Conservation (phyloP, 495 filamentous ascomycete species). For the Xylaria scruposa region DNA sequence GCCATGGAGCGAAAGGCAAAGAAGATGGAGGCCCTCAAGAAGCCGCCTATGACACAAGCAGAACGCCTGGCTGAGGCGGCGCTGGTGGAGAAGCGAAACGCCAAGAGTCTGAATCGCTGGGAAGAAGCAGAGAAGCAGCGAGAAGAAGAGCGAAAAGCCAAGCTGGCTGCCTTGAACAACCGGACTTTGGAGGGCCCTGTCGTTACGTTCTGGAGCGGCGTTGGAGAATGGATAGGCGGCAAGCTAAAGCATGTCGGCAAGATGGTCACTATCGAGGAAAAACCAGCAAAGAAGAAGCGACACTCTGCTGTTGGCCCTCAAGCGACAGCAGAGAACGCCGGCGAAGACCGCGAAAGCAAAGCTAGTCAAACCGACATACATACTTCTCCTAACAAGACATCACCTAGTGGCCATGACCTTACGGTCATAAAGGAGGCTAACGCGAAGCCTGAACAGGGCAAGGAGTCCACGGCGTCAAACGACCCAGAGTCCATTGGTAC, state of each 20-base stretch:
- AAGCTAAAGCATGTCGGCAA: constrained; percentile 78
- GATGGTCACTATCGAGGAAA: constrained; percentile 65
- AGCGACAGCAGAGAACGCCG: constrained; percentile 29
- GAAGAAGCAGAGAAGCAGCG: constrained; percentile 88
- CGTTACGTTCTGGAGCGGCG: constrained; percentile 90
- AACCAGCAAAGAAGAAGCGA: constrained; percentile 55
- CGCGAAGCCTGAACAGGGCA: constrained; percentile 30
- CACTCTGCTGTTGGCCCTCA: constrained; percentile 42
- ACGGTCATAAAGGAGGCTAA: constrained; percentile 9
- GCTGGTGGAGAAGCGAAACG: constrained; percentile 79
- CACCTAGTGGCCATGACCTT: constrained; percentile 21
- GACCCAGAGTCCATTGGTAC: not conserved
- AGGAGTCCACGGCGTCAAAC: constrained; percentile 10
- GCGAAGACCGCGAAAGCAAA: constrained; percentile 44
- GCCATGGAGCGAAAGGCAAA: constrained; percentile 89
- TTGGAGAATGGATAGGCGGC: constrained; percentile 71
- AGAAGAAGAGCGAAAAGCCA: constrained; percentile 79
- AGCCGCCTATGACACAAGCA: constrained; percentile 86
- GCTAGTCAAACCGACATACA: constrained; percentile 33
- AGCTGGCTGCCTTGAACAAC: constrained; percentile 83
- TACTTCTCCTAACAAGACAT: constrained; percentile 32
- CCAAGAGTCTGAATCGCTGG: constrained; percentile 92
- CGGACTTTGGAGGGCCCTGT: constrained; percentile 87
- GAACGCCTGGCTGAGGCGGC: constrained; percentile 85
- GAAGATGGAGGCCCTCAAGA: constrained; percentile 73